phyloP scores from a whole-genome alignment of 345 rosid genomes.

The Raphanus sativus region DNA sequence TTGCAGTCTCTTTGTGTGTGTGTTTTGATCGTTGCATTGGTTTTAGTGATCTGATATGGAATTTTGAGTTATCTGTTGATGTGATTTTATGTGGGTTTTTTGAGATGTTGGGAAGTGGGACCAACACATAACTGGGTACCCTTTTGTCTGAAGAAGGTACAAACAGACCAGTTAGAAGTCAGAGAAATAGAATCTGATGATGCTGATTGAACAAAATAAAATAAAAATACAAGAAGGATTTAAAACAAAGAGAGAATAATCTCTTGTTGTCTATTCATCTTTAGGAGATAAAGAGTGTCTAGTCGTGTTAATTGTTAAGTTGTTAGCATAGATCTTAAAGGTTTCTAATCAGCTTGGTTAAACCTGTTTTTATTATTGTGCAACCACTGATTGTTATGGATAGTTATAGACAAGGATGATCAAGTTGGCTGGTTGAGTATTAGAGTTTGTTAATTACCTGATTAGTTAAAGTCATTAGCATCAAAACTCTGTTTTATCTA shows the following conservation, averaged over 20 bases:
- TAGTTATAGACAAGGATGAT: not conserved
- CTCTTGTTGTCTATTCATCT: constrained; percentile 17
- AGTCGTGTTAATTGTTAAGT: not conserved
- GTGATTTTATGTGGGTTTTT: constrained; percentile 24
- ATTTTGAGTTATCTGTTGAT: constrained; percentile 18
- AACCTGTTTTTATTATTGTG: constrained; percentile 16
- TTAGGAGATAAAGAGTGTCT: constrained; percentile 9
- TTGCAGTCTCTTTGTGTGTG: not conserved
- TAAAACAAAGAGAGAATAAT: not conserved
- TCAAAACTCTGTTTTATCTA: constrained; percentile 9
- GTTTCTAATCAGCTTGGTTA: constrained; percentile 16
- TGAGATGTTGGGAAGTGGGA: constrained; percentile 55
- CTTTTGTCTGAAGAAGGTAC: constrained; percentile 38
- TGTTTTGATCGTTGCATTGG: constrained; percentile 22
- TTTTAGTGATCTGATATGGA: constrained; percentile 26
- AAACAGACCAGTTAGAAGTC: constrained; percentile 32
- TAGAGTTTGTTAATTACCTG: not conserved
- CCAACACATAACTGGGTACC: constrained; percentile 48
- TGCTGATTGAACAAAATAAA: constrained; percentile 34
- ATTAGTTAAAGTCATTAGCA: constrained; percentile 1
- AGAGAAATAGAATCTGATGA: constrained; percentile 36
- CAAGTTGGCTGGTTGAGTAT: not conserved
- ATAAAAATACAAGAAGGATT: not conserved
- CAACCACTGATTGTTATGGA: not conserved
- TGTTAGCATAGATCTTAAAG: constrained; percentile 3